Percentiles rank a stretch among this genome's conserved stretches.
phyloP scores from a whole-genome alignment of 371 early-diverging fungal species.

The Funneliformis caledonium region DNA sequence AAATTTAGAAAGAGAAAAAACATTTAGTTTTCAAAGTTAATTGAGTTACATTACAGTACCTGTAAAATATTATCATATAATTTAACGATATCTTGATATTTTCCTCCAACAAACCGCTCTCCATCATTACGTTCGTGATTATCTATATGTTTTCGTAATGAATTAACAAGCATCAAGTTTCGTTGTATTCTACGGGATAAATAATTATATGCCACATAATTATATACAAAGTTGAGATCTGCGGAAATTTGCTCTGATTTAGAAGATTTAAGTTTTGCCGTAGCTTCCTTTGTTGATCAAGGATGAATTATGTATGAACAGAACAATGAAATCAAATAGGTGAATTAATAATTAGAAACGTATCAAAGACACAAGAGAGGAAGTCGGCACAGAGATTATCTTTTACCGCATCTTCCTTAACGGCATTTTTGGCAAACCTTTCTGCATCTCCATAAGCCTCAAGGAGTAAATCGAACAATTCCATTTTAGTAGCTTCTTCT shows the following conservation, averaged over 20 bases:
- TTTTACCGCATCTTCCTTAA: constrained; percentile 66
- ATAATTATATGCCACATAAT: constrained; percentile 62
- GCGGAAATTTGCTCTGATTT: constrained; percentile 68
- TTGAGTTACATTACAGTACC: constrained; percentile 47
- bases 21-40: neutral
- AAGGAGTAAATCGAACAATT: constrained; percentile 57
- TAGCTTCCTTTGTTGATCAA: constrained; percentile 52
- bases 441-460: constrained; percentile 66
- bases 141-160: constrained; percentile 46
- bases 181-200: constrained; percentile 62
- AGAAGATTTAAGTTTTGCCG: constrained; percentile 73
- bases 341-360: neutral
- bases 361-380: neutral
- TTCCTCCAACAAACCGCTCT: constrained; percentile 48
- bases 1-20: neutral
- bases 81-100: constrained; percentile 68
- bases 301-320: neutral
- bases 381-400: neutral
- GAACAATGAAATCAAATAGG: neutral
- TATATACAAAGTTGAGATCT: constrained; percentile 59
- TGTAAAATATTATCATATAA: constrained; percentile 69
- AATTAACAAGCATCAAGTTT: constrained; percentile 53
- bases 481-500: constrained; percentile 47
- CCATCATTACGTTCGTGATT: constrained; percentile 41
- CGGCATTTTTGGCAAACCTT: constrained; percentile 60